These are phyloP conservation scores for Hibiscus mutabilis DNA, from an alignment of 345 rosid genomes.

Conservation along the genomic window DNA sequence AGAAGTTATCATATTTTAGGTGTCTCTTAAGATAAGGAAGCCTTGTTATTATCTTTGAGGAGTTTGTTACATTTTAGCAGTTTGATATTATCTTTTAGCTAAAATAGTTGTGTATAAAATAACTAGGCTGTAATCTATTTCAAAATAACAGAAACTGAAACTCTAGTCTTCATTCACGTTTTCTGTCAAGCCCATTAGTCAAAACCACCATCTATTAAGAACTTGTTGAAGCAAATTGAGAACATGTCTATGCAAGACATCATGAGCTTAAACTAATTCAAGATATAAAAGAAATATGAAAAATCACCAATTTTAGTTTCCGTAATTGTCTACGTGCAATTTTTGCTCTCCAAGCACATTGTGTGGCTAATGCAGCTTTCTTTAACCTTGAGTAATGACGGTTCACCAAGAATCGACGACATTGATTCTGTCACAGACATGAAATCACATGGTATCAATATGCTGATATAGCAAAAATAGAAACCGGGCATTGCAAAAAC, in stretches of 20 bases:
- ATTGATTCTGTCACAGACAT: conserved; percentile 47
- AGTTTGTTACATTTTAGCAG: too few relatives aligned
- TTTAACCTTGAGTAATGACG: conserved; percentile 35
- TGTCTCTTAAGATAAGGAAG: too few relatives aligned
- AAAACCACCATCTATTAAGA: background rate
- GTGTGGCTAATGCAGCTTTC: conserved; percentile 63
- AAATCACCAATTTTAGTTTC: conserved; percentile 66
- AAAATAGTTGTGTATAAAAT: too few relatives aligned
- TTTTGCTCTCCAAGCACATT: conserved; percentile 76
- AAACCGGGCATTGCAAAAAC: background rate
- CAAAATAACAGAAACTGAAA: too few relatives aligned
- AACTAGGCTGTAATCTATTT: too few relatives aligned
- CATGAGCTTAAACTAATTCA: conserved; percentile 9
- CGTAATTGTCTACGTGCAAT: conserved; percentile 67
- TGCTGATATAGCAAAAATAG: background rate
- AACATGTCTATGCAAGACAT: background rate
- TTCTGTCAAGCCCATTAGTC: background rate
- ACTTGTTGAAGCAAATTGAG: background rate
- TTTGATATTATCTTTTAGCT: too few relatives aligned
- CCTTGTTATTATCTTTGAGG: too few relatives aligned
- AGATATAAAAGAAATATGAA: background rate
- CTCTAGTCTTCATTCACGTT: too few relatives aligned
- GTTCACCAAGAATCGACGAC: conserved; percentile 55
- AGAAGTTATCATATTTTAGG: too few relatives aligned
- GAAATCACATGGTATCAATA: conserved; percentile 6